Evolutionary conservation across 106 monocot species (phyloP).

Genomic region (Agapanthus africanus): DNA sequence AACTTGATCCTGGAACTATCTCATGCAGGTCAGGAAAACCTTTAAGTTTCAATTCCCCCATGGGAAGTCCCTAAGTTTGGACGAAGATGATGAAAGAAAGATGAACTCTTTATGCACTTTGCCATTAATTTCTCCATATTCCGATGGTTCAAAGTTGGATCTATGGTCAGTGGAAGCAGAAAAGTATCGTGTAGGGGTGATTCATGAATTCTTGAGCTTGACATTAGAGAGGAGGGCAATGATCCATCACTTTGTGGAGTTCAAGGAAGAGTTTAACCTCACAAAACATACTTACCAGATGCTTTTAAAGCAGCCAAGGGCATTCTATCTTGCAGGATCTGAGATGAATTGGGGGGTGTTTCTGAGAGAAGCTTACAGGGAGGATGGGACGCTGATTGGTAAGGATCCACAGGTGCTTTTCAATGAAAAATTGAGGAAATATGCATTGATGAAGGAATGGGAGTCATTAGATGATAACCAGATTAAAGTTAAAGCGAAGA

Average conservation of each 20-base stretch:
- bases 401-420: constrained; percentile 75
- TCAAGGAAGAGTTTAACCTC: constrained; percentile 88
- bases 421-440: constrained; percentile 59
- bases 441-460: constrained; percentile 54
- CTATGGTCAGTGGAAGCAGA: constrained; percentile 82
- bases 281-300: constrained; percentile 75
- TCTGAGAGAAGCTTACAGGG: constrained; percentile 61
- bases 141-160: constrained; percentile 56
- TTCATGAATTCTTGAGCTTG: constrained; percentile 87
- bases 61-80: constrained; percentile 36
- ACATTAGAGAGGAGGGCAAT: constrained; percentile 84
- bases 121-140: constrained; percentile 80
- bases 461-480: constrained; percentile 29
- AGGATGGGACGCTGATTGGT: constrained; percentile 59
- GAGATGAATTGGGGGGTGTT: constrained; percentile 99
- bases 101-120: constrained; percentile 53
- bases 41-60: constrained; percentile 69
- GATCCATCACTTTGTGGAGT: constrained; percentile 94
- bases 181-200: constrained; percentile 82
- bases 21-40: constrained; percentile 32
- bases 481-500: too few species aligned
- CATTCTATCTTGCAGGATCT: constrained; percentile 89
- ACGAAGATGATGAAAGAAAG: constrained; percentile 48
- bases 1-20: too few species aligned
- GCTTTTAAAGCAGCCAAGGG: constrained; percentile 73